These are phyloP conservation scores for Termitomyces sp. DNA, from an alignment of 768 basidiomycete genomes.

Conservation along the genomic window DNA sequence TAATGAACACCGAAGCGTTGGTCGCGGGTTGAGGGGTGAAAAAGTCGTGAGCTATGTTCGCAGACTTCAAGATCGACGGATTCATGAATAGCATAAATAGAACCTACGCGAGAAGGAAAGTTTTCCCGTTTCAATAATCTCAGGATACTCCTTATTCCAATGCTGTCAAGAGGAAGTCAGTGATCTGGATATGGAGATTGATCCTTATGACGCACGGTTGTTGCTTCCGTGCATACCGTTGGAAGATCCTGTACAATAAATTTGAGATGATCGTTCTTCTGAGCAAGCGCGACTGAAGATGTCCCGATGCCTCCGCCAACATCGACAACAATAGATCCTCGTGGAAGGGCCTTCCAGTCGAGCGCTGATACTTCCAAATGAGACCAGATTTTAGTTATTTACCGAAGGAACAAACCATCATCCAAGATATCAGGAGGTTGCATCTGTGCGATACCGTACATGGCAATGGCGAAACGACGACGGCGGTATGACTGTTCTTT, in stretches of 20 bases:
- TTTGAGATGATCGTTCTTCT: conserved; percentile 16
- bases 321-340: conserved; percentile 23
- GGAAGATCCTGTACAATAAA: conserved; percentile 24
- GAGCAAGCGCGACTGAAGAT: conserved; percentile 17
- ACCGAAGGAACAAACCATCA: neutral
- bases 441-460: neutral
- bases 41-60: conserved; percentile 29
- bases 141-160: conserved; percentile 6
- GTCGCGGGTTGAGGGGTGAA: conserved; percentile 31
- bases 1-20: conserved; percentile 32
- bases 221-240: conserved; percentile 14
- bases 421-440: neutral
- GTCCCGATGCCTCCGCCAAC: conserved; percentile 28
- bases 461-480: neutral
- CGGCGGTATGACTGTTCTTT: neutral
- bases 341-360: conserved; percentile 20
- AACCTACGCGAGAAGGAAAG: conserved; percentile 2
- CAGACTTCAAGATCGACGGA: neutral
- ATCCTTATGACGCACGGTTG: neutral
- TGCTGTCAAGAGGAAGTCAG: neutral
- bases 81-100: neutral
- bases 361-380: conserved; percentile 12
- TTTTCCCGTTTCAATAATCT: neutral
- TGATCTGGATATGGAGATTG: neutral
- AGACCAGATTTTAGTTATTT: too few relatives aligned